These are phyloP conservation scores for Harrya chromipes DNA, from an alignment of 768 basidiomycete species.

Conservation along the genomic window DNA sequence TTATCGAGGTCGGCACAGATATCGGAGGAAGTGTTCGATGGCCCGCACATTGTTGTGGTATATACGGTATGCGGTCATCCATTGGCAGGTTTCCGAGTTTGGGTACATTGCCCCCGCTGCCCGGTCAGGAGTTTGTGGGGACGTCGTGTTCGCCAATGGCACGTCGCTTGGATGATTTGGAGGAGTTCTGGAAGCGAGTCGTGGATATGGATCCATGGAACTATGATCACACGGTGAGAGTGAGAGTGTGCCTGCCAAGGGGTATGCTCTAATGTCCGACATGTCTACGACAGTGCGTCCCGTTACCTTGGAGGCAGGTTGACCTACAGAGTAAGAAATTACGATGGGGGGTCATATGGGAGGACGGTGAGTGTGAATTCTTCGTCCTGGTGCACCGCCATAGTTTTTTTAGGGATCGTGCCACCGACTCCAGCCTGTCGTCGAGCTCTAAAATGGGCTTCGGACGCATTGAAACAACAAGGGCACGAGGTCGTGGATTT, in stretches of 20 bases:
- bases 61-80: constrained; percentile 42
- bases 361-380: constrained; percentile 34
- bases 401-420: constrained; percentile 29
- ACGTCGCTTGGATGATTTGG: constrained; percentile 39
- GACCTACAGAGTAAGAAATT: constrained; percentile 34
- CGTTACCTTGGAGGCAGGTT: constrained; percentile 40
- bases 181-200: constrained; percentile 42
- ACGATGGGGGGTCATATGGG: constrained; percentile 40
- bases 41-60: constrained; percentile 47
- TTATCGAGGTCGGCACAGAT: constrained; percentile 48
- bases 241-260: neutral
- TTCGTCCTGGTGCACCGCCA: neutral
- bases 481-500: constrained; percentile 42
- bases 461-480: constrained; percentile 32
- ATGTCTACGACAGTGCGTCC: constrained; percentile 34
- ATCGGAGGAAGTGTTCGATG: constrained; percentile 49
- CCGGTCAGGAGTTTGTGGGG: constrained; percentile 39
- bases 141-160: constrained; percentile 41
- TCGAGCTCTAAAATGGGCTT: constrained; percentile 35
- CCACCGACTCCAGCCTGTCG: constrained; percentile 40
- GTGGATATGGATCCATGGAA: constrained; percentile 41
- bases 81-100: constrained; percentile 36
- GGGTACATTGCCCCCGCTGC: constrained; percentile 30
- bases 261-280: neutral
- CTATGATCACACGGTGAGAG: constrained; percentile 40